A percentile compares a stretch with the other conserved stretches of the same genome.
These are phyloP conservation scores for Orbilia oligospora DNA, from an alignment of 2,329 filamentous ascomycete genomes.

Conservation along the genomic window DNA sequence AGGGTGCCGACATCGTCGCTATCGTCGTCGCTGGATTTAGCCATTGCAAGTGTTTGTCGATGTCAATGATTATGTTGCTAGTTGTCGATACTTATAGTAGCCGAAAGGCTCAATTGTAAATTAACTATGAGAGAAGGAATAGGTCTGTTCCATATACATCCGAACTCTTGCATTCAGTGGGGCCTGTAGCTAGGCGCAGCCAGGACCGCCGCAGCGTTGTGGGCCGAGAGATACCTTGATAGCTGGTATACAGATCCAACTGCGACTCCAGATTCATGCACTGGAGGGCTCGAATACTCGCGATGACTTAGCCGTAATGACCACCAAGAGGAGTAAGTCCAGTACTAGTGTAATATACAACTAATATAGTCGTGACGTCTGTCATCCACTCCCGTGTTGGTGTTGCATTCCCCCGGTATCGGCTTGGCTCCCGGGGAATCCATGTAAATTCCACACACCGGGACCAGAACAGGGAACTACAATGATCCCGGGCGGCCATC, in stretches of 20 bases:
- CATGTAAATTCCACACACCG: not conserved
- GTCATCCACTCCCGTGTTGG: conserved; percentile 33
- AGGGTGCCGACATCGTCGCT: conserved; percentile 38
- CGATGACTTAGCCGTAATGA: conserved; percentile 4
- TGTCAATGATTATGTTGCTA: not conserved
- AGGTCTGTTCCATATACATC: not conserved
- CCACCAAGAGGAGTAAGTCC: not conserved
- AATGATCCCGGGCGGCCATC: conserved; percentile 1
- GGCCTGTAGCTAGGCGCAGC: no score
- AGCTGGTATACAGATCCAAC: not conserved
- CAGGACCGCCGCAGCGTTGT: conserved; percentile 1
- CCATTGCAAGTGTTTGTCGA: conserved; percentile 28
- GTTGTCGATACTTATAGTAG: not conserved
- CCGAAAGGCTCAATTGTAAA: not conserved
- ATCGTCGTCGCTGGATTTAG: conserved; percentile 28
- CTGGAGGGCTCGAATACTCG: not conserved
- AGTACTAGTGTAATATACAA: not conserved
- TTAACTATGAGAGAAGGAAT: not conserved
- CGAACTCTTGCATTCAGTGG: conserved; percentile 3
- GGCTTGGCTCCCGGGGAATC: conserved; percentile 27
- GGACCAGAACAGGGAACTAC: not conserved
- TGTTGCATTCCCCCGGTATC: conserved; percentile 36
- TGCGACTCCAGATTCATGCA: not conserved
- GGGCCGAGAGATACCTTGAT: conserved; percentile 15
- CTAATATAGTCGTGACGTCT: conserved; percentile 25